A percentile compares a stretch with the other conserved stretches of the same genome.
Conservation (phyloP, 768 basidiomycete genomes). For the Suillus luteus region DNA sequence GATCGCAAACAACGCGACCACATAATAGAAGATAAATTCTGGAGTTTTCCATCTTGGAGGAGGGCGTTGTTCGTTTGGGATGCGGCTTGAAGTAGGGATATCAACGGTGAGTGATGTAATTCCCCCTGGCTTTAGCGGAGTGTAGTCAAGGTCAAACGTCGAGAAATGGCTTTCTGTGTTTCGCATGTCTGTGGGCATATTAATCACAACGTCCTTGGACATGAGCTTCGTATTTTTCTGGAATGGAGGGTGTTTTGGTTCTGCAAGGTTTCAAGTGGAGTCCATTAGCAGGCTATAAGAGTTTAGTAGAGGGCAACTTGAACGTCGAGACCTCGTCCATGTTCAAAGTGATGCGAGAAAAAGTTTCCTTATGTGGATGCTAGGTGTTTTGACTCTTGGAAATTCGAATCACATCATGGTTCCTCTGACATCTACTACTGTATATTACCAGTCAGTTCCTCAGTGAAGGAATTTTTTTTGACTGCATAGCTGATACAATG, state of each 20-base stretch:
- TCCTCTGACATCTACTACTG: conserved; percentile 11
- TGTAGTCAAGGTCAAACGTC: conserved; percentile 22
- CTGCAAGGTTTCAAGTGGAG: conserved; percentile 2
- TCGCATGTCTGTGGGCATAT: conserved; percentile 40
- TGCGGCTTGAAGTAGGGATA: conserved; percentile 45
- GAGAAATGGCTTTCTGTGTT: conserved; percentile 11
- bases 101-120: conserved; percentile 56
- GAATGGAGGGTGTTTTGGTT: background rate
- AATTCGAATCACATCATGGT: conserved; percentile 17
- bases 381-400: conserved; percentile 1
- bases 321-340: background rate
- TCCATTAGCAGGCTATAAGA: background rate
- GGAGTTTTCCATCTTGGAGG: conserved; percentile 72
- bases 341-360: conserved; percentile 17
- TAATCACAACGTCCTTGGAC: conserved; percentile 31
- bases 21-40: conserved; percentile 81
- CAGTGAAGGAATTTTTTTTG: conserved; percentile 15
- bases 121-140: conserved; percentile 24
- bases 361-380: conserved; percentile 16
- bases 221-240: conserved; percentile 19
- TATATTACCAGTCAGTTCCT: conserved; percentile 27
- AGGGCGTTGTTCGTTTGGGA: conserved; percentile 29
- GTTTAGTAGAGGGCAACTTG: background rate
- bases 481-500: conserved; percentile 33
- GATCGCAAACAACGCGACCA: conserved; percentile 59